Evolutionary conservation across 371 early-diverging fungal species (phyloP).

Genomic region (Mycotypha africana): DNA sequence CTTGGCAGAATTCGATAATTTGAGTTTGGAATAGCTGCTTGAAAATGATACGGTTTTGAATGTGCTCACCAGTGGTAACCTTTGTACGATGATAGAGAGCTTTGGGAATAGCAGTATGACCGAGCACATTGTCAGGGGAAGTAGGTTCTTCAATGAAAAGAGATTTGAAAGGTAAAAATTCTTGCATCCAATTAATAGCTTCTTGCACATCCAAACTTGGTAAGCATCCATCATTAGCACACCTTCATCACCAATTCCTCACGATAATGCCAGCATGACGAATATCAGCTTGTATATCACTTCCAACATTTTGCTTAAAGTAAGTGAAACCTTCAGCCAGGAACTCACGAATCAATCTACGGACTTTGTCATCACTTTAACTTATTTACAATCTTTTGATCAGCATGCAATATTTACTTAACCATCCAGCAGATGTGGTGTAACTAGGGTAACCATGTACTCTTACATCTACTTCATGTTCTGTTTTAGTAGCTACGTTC

Average conservation of each 20-base stretch:
- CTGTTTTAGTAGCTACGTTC: slow-evolving; percentile 27
- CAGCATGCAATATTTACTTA: no score
- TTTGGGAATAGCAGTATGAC: slow-evolving; percentile 46
- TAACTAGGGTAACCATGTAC: slow-evolving; percentile 43
- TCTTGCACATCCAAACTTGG: slow-evolving; percentile 53
- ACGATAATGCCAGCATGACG: slow-evolving; percentile 50
- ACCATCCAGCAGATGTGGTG: slow-evolving; percentile 48
- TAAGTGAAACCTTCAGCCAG: slow-evolving; percentile 38
- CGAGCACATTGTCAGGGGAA: slow-evolving; percentile 48
- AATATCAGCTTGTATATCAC: slow-evolving; percentile 37
- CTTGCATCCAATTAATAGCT: slow-evolving; percentile 52
- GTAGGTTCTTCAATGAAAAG: slow-evolving; percentile 52
- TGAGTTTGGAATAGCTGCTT: slow-evolving; percentile 48
- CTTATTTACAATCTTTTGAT: no score
- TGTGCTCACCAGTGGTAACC: slow-evolving; percentile 47
- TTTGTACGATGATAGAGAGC: slow-evolving; percentile 38
- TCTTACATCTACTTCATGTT: slow-evolving; percentile 33
- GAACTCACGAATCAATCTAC: slow-evolving; percentile 33
- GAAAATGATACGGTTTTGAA: slow-evolving; percentile 49
- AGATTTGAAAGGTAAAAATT: slow-evolving; percentile 44
- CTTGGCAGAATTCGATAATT: slow-evolving; percentile 48
- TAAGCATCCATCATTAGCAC: slow-evolving; percentile 55
- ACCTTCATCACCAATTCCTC: slow-evolving; percentile 45
- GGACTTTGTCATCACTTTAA: slow-evolving; percentile 47
- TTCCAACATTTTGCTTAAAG: slow-evolving; percentile 53